Base-by-base conservation (phyloP, 2,329 filamentous ascomycete species). In the Aspergillus sojae region DNA sequence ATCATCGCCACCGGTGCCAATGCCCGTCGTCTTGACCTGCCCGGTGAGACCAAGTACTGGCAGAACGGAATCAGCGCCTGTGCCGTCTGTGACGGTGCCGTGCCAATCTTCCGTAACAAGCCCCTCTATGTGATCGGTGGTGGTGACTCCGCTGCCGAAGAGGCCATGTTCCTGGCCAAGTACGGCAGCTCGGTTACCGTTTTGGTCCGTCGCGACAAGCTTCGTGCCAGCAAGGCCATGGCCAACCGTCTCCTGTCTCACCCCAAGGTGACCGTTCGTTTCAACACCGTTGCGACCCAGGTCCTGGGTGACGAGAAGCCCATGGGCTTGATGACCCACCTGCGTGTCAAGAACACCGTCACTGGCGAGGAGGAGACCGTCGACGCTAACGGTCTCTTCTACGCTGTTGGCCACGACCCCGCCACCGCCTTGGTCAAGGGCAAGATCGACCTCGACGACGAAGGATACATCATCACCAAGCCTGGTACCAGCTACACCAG, bases 51-150 rank as follows among this genome's bases (percentile, higher is more conserved):
- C 61, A 91, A 89, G 78, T 99, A 93, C 87, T 99, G 96, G 96
- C 94, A 97, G 78, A 95, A 91, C 78, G 95, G 95, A 70, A 93
- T 99, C 76, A 95, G 91, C 58, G 95, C 95, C 57, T 99, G 95
- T 81, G 95, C 95, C 39, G 95, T 99, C 56, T 99, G 95, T 81
- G 95, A 99, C 76, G 95, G 95, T 68, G 95, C 94, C 57, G 90
- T 98, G 54, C 95, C 95, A 65, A 97, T 99, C 79, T 99, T 97
- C 89, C 88, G 94, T 72, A 93, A 97, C 80, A 96, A 97, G 86
- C 94, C 91, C 10, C 85, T 99, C 61, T 92, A 94, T 46, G 95
- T 99, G 57, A 97, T 99, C 68, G 95, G 95, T 67, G 96, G 95
- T 67, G 95, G 95, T 74, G 95, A 99, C 82, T 96, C 92, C 19